A percentile compares a stretch with the other conserved stretches of the same genome.
Conservation (phyloP, 768 basidiomycete species). For the Podaxis sp. region DNA sequence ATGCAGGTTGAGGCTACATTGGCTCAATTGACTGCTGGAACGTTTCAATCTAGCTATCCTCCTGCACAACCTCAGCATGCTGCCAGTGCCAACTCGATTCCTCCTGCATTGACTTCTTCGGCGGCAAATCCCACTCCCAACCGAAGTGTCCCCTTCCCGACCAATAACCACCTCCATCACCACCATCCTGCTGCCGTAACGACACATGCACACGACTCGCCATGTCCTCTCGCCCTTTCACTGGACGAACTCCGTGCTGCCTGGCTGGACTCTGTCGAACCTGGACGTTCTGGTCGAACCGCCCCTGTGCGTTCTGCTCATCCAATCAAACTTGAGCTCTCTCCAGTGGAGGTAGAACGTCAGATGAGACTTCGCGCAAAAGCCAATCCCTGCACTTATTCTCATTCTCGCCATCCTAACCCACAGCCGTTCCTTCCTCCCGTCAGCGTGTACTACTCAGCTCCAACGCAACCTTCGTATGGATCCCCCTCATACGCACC, state of each 20-base stretch:
- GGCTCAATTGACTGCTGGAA: slow-evolving; percentile 44
- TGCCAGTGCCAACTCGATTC: not conserved
- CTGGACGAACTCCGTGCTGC: slow-evolving; percentile 57
- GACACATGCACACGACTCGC: slow-evolving; percentile 32
- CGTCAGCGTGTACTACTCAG: slow-evolving; percentile 27
- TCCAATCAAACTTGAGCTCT: slow-evolving; percentile 32
- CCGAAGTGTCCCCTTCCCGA: not conserved
- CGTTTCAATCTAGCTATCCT: slow-evolving; percentile 37
- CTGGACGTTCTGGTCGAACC: slow-evolving; percentile 7
- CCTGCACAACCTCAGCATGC: slow-evolving; percentile 16
- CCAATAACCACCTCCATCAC: slow-evolving; percentile 26
- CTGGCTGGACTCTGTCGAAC: slow-evolving; percentile 50
- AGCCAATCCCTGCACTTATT: not conserved
- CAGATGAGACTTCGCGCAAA: slow-evolving; percentile 3
- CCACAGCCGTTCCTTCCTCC: slow-evolving; percentile 28
- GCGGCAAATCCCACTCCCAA: slow-evolving; percentile 3
- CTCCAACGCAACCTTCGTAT: not conserved
- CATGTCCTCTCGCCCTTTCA: slow-evolving; percentile 45
- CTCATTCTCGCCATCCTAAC: slow-evolving; percentile 27
- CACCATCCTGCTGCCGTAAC: slow-evolving; percentile 28
- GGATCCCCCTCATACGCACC: slow-evolving; percentile 6
- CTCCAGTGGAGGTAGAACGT: slow-evolving; percentile 20
- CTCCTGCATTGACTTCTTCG: slow-evolving; percentile 6
- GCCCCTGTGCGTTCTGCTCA: not conserved
- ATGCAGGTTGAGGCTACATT: slow-evolving; percentile 65